These are phyloP conservation scores for Diaporthe sp. DNA, from an alignment of 2,329 filamentous ascomycete species.

Conservation along the genomic window DNA sequence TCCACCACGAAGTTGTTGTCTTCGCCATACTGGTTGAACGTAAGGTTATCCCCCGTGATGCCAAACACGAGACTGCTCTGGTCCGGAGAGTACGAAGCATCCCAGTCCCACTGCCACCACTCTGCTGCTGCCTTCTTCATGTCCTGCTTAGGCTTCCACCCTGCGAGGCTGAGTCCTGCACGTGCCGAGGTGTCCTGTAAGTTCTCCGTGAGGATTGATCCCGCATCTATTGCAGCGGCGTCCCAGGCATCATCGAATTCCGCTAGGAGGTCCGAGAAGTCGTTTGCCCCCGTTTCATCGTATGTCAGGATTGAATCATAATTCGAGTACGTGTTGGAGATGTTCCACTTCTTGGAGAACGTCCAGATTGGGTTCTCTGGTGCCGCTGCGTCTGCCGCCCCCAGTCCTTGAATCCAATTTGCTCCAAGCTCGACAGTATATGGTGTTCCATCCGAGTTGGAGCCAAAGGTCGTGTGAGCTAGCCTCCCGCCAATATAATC, in stretches of 20 bases:
- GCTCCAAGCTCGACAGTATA: conserved; percentile 75
- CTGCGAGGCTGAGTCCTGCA: conserved; percentile 68
- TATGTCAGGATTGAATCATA: conserved; percentile 71
- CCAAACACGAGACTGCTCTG: conserved; percentile 68
- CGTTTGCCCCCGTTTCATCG: conserved; percentile 65
- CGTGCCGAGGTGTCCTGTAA: conserved; percentile 73
- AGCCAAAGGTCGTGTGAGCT: conserved; percentile 68
- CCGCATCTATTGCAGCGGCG: conserved; percentile 64
- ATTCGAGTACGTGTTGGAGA: conserved; percentile 70
- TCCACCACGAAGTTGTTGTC: conserved; percentile 73
- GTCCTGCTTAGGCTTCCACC: conserved; percentile 71
- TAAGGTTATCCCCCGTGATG: conserved; percentile 68
- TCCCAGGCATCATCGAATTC: conserved; percentile 62
- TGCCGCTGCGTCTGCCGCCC: conserved; percentile 44
- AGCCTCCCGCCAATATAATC: conserved; percentile 73
- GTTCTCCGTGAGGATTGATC: conserved; percentile 68
- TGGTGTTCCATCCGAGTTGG: conserved; percentile 60
- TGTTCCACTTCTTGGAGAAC: conserved; percentile 68
- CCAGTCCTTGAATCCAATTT: conserved; percentile 67
- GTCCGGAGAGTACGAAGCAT: conserved; percentile 69
- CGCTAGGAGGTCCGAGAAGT: conserved; percentile 65
- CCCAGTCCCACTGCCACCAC: conserved; percentile 71
- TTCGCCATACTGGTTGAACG: conserved; percentile 72
- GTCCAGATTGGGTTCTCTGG: conserved; percentile 74
- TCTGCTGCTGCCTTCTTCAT: conserved; percentile 71